Base-by-base conservation (phyloP, 108 stramenopile species). In the Parietichytrium sp. region DNA sequence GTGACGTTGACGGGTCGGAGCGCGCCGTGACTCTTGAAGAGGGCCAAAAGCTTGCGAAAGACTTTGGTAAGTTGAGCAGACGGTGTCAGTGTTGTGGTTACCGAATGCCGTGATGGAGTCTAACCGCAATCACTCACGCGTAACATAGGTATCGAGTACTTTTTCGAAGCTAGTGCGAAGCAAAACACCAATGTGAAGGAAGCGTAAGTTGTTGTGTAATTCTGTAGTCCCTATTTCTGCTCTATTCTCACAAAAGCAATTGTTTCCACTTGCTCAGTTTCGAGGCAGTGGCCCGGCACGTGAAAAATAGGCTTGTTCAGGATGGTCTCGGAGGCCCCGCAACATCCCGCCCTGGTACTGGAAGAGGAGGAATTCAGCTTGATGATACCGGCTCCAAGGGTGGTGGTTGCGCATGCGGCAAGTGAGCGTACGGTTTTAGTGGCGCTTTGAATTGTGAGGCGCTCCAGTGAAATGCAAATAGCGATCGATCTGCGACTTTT, bases 41-140 rank as follows among this genome's bases (percentile, higher is more conserved):
- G 83, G 96, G 95, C 3, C 93, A 96, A 85, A 95, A 93, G 79
- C 95, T 95, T 79, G 96, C 96, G 0, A 93, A 96, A 81, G 95
- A 95, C 72, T 86, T 98, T 51, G 97, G 97, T n/a, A n/a, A n/a
- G n/a, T n/a, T n/a, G n/a, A n/a, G n/a, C n/a, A n/a, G n/a, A n/a
- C n/a, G n/a, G n/a, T 16, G 49, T 15, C 49, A 36, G 81, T 36
- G 81, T 53, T 27, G 38, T 55, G 12, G 30, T 20, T 13, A 29
- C 23, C 18, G 81, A 82, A 16, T 29, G 72, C 26, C 12, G 81
- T 7, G 81, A 53, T 12, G 53, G 4, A 8, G 25, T 72, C n/a
- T 48, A 27, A n/a, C 29, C 25, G 12, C 49, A 50, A 49, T 52
- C n/a, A n/a, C 49, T 78, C 78, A 18, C 33, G 10, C 10, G 23